Conservation (phyloP, 2,329 filamentous ascomycete genomes). For the Emmonsia crescens region DNA sequence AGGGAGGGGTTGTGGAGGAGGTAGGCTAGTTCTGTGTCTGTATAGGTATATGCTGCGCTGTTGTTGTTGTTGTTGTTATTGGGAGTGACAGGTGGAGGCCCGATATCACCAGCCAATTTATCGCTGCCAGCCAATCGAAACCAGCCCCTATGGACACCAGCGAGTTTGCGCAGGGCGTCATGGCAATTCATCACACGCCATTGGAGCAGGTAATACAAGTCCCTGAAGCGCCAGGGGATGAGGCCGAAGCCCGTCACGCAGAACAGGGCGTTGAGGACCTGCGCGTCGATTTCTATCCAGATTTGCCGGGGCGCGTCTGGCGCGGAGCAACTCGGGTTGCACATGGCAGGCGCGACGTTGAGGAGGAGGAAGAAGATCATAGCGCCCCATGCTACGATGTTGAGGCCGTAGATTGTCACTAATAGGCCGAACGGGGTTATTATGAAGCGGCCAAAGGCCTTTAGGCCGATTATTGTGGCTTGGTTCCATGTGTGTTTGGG, state of each 20-base stretch:
- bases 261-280: constrained; percentile 75
- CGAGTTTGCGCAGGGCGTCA: constrained; percentile 54
- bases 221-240: constrained; percentile 73
- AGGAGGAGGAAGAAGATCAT: constrained; percentile 81
- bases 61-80: not conserved
- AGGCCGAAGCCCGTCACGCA: constrained; percentile 79
- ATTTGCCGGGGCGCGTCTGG: constrained; percentile 65
- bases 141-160: constrained; percentile 65
- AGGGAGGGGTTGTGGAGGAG: constrained; percentile 41
- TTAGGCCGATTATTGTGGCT: constrained; percentile 20
- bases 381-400: constrained; percentile 78
- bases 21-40: constrained; percentile 43
- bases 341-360: constrained; percentile 51
- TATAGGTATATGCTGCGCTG: constrained; percentile 13
- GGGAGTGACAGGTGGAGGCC: constrained; percentile 15
- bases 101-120: constrained; percentile 35
- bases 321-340: constrained; percentile 54
- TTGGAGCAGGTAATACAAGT: constrained; percentile 60
- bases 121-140: constrained; percentile 60
- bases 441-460: constrained; percentile 45
- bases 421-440: constrained; percentile 65
- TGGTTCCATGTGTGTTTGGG: constrained; percentile 25
- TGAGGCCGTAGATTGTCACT: constrained; percentile 67
- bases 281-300: constrained; percentile 78
- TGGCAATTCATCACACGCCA: constrained; percentile 48